Base-by-base conservation (phyloP, 805 yeast species). In the Wickerhamiella qilinensis region DNA sequence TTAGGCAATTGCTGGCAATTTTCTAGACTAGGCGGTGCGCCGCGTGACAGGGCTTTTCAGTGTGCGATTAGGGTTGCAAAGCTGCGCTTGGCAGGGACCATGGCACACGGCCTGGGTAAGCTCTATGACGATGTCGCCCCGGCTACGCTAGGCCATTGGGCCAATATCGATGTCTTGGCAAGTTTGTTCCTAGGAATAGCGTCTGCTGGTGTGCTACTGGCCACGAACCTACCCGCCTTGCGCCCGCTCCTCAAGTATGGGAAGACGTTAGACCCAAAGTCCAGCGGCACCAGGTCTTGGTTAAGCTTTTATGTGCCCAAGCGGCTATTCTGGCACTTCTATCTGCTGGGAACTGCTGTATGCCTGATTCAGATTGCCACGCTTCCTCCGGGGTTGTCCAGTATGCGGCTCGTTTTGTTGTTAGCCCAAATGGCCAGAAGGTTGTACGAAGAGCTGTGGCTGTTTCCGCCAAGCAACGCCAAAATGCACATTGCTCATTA, bases 401-500 rank as follows among this genome's bases (percentile, higher is more conserved):
- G 28, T 18, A n/a, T 39, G 18, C 36, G 45, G n/a, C 27, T 21
- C 20, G 20, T 43, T 1, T 31, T 48, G 7, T 31, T 57, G 20
- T 18, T 55, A 4, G 15, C 64, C 3, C 86, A 77, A 46, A 65
- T 71, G 2, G 8, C 50, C 1, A 54, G 82, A 38, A 54, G 86
- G 32, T 40, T 60, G 2, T 53, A 49, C 33, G 86, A 77, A 49
- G 67, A 75, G 46, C 35, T 54, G 2, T 54, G 38, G 37, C 57
- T 75, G 15, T 60, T 64, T 31, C 63, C 62, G 43, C 57, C 67
- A 21, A 34, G 56, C 4, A 47, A 43, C 1, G 59, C 79, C 1
- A 58, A 59, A 16, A 76, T 77, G 52, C 76, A 76, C 45, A 28
- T 73, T 11, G 54, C 67, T 12, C 84, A 77, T 49, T 77, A 75